Percentiles rank a stretch among this genome's conserved stretches.
phyloP scores from a whole-genome alignment of 805 yeast genomes.

The Geotrichum ghanense region DNA sequence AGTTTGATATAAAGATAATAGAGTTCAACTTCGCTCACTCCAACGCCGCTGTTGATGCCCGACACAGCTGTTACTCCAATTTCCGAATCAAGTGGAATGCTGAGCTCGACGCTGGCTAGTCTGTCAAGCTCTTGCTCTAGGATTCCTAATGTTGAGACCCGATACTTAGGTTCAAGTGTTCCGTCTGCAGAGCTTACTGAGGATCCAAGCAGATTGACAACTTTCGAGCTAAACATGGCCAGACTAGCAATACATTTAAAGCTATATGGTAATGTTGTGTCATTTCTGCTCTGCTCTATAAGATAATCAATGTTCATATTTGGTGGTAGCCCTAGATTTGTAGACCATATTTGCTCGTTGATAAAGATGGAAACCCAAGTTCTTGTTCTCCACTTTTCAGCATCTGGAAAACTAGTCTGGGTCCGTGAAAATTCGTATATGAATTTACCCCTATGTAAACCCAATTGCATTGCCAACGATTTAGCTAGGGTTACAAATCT shows the following conservation, averaged over 20 bases:
- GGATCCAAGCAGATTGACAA: slow-evolving; percentile 78
- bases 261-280: slow-evolving; percentile 49
- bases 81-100: slow-evolving; percentile 40
- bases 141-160: slow-evolving; percentile 71
- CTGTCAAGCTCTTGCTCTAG: slow-evolving; percentile 70
- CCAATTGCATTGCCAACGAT: slow-evolving; percentile 71
- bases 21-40: slow-evolving; percentile 40
- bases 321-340: slow-evolving; percentile 79
- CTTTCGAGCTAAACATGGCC: slow-evolving; percentile 72
- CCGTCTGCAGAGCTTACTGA: slow-evolving; percentile 83
- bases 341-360: slow-evolving; percentile 84
- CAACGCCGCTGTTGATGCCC: neutral
- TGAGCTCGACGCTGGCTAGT: slow-evolving; percentile 50
- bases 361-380: slow-evolving; percentile 86
- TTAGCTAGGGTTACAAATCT: slow-evolving; percentile 83
- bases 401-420: slow-evolving; percentile 78
- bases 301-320: slow-evolving; percentile 73
- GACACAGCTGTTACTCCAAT: neutral
- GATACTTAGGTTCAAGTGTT: slow-evolving; percentile 65
- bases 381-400: slow-evolving; percentile 89
- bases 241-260: slow-evolving; percentile 63
- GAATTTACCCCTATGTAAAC: slow-evolving; percentile 84
- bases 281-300: slow-evolving; percentile 66
- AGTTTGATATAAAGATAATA: slow-evolving; percentile 68
- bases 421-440: slow-evolving; percentile 84